Conservation (phyloP, 495 filamentous ascomycete species). For the Penicillium crystallinum region DNA sequence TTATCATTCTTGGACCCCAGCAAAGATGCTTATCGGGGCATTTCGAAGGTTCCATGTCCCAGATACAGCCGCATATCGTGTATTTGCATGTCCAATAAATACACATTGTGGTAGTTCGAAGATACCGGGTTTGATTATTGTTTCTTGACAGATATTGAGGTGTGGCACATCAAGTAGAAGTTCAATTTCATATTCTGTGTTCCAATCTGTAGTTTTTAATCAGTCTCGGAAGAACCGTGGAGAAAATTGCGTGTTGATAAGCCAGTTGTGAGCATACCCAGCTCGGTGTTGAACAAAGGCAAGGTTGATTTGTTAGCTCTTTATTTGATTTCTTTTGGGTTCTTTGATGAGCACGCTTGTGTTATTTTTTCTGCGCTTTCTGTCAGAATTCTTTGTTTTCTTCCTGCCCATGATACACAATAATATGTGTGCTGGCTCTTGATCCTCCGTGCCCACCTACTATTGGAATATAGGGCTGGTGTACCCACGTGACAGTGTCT, state of each 20-base stretch:
- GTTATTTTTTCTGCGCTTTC: too few relatives aligned
- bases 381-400: neutral
- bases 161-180: too few relatives aligned
- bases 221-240: too few relatives aligned
- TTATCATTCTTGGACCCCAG: slow-evolving; percentile 2
- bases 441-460: neutral
- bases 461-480: neutral
- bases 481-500: neutral
- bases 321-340: neutral
- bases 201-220: too few relatives aligned
- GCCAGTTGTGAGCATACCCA: too few relatives aligned
- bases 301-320: neutral
- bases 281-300: neutral
- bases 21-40: slow-evolving; percentile 6
- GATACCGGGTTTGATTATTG: too few relatives aligned
- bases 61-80: slow-evolving; percentile 24
- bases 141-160: too few relatives aligned
- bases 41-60: neutral
- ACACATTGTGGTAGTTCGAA: slow-evolving; percentile 12
- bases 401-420: neutral
- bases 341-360: neutral
- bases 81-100: slow-evolving; percentile 11
- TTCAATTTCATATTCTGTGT: too few relatives aligned
- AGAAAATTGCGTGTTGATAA: too few relatives aligned
- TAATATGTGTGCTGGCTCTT: neutral